Base-by-base conservation (phyloP, 2,329 filamentous ascomycete genomes). In the Colletotrichum sp. region DNA sequence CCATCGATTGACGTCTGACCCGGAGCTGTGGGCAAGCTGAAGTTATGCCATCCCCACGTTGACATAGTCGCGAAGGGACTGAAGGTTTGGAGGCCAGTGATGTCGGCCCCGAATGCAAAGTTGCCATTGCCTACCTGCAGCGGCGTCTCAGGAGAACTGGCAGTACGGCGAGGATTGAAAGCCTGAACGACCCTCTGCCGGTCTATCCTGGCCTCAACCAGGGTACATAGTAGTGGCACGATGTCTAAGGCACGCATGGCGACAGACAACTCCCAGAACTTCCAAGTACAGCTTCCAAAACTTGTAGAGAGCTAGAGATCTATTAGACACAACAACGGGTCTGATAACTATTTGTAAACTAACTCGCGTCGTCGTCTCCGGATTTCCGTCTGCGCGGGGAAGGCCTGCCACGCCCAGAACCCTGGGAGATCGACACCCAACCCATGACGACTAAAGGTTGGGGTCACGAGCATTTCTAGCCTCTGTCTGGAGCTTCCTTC, bases 71-170 rank as follows among this genome's bases (percentile, higher is more conserved):
- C 86, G 76, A 87, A 89, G 2, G 86, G 86, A 30, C 83, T 83
- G 77, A 88, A 88, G 3, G 86, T 87, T 77, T 88, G 86, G 66
- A 89, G 80, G 8, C 88, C 87, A 1, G 87, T 89, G 5, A 88
- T 81, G 77, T 89, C 87, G 15, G 85, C 87, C 7, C 85, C 85
- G 71, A 89, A 89, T 6, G 87, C 87, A 76, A 89, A 88, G 79
- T 89, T 88, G 18, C 88, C 87, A 77, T 89, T 89, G 34, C 87
- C 88, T 4, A 89, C 87, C 77, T 88, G 87, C 49, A 92, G 81
- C 0, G 90, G 90, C 12, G 90, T 91, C 24, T 87, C 87, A 18
- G 82, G 78, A 5, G 89, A 88, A 73, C 86, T 89, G 55, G 83
- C 84, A 81, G 86, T 89, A 21, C 89, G 87, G 62, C 80, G 83